Evolutionary conservation across 2,329 filamentous ascomycete species (phyloP).

Genomic region (Diaporthe capsici): DNA sequence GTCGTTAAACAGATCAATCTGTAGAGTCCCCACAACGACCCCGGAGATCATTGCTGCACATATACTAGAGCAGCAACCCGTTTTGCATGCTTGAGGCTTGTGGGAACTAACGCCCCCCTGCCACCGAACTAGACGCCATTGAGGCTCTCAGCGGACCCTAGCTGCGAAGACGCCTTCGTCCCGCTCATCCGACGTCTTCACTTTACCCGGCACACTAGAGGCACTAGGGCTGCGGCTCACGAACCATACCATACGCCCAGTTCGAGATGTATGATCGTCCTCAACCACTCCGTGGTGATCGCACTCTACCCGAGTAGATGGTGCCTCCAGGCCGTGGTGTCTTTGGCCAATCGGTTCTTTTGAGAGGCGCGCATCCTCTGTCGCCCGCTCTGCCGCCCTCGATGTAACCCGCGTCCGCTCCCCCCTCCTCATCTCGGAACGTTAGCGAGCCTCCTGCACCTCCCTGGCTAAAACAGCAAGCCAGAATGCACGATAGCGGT

Average conservation of each 20-base stretch:
- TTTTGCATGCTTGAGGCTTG: slow-evolving; percentile 17
- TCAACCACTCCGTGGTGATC: slow-evolving; percentile 27
- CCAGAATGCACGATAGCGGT: background rate
- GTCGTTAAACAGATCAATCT: slow-evolving; percentile 4
- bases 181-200: slow-evolving; percentile 27
- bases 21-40: slow-evolving; percentile 21
- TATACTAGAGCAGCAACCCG: slow-evolving; percentile 18
- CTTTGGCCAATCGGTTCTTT: background rate
- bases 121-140: slow-evolving; percentile 13
- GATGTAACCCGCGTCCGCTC: slow-evolving; percentile 27
- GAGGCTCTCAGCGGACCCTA: slow-evolving; percentile 28
- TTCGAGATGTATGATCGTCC: slow-evolving; percentile 19
- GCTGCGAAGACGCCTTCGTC: slow-evolving; percentile 16
- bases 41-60: slow-evolving; percentile 11
- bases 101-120: slow-evolving; percentile 7
- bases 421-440: background rate
- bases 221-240: slow-evolving; percentile 24
- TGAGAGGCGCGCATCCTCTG: background rate
- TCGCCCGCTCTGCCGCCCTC: slow-evolving; percentile 25
- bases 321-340: background rate
- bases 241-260: background rate
- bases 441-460: slow-evolving; percentile 7
- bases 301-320: slow-evolving; percentile 26
- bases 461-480: slow-evolving; percentile 13
- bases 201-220: slow-evolving; percentile 23